phyloP scores from a whole-genome alignment of 345 rosid genomes.

The Populus alba region DNA sequence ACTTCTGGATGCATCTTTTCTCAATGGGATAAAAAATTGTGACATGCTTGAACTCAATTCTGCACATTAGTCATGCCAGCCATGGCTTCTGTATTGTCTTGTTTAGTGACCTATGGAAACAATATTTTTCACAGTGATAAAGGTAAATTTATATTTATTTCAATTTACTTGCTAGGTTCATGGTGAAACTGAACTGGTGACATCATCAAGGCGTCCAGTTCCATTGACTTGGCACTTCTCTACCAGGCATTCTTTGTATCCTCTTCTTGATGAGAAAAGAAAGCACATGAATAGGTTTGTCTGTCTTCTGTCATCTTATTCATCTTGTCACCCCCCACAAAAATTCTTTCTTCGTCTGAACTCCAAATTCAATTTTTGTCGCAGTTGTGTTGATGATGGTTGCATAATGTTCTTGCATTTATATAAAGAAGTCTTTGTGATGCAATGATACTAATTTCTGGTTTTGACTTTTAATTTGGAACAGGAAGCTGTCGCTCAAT shows the following conservation, averaged over 20 bases:
- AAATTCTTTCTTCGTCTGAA: neutral
- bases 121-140: constrained; percentile 13
- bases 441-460: constrained; percentile 24
- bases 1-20: neutral
- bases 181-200: constrained; percentile 82
- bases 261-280: constrained; percentile 87
- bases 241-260: constrained; percentile 62
- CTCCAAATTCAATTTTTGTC: neutral
- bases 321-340: neutral
- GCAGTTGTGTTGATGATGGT: neutral
- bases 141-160: constrained; percentile 14
- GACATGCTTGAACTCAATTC: neutral
- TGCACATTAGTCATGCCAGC: neutral
- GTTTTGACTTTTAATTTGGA: constrained; percentile 26
- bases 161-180: constrained; percentile 60
- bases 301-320: constrained; percentile 4
- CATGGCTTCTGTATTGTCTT: constrained; percentile 15
- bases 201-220: constrained; percentile 86
- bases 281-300: constrained; percentile 70
- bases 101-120: constrained; percentile 5
- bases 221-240: constrained; percentile 97
- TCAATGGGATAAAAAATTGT: neutral
- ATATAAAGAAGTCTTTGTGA: constrained; percentile 68
- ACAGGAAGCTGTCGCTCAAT: constrained; percentile 83
- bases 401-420: constrained; percentile 25